Evolutionary conservation across 2,329 filamentous ascomycete genomes (phyloP).

Genomic region (Claviceps digitariae): DNA sequence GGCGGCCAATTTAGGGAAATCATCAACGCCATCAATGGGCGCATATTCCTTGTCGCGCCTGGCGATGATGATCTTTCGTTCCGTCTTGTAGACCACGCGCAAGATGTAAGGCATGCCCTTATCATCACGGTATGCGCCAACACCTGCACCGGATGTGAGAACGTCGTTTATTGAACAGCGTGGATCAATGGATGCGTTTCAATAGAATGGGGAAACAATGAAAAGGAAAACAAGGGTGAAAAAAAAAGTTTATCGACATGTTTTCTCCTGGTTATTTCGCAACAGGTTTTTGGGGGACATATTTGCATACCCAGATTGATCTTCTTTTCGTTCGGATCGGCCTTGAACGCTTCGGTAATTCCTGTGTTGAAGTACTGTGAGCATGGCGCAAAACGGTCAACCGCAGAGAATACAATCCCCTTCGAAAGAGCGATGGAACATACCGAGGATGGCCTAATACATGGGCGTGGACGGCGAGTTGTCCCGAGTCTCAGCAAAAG

Average conservation of each 20-base stretch:
- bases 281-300: background rate
- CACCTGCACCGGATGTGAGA: slow-evolving; percentile 40
- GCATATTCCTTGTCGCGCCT: slow-evolving; percentile 94
- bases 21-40: slow-evolving; percentile 87
- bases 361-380: slow-evolving; percentile 28
- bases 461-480: background rate
- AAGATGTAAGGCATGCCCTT: slow-evolving; percentile 96
- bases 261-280: background rate
- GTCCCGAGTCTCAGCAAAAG: background rate
- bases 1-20: slow-evolving; percentile 87
- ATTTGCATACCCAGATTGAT: slow-evolving; percentile 97
- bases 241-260: background rate
- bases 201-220: background rate
- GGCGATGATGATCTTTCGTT: slow-evolving; percentile 68
- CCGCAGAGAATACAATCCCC: background rate
- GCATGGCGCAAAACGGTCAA: slow-evolving; percentile 11
- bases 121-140: slow-evolving; percentile 97
- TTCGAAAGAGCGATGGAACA: slow-evolving; percentile 13
- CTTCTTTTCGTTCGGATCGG: slow-evolving; percentile 84
- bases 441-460: slow-evolving; percentile 61
- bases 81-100: slow-evolving; percentile 78
- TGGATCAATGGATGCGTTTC: background rate
- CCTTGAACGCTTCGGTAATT: slow-evolving; percentile 98
- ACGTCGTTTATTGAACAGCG: slow-evolving; percentile 7
- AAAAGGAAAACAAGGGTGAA: background rate